These are phyloP conservation scores for Pleurotus salmoneostramineus DNA, from an alignment of 768 basidiomycete genomes.

Conservation along the genomic window DNA sequence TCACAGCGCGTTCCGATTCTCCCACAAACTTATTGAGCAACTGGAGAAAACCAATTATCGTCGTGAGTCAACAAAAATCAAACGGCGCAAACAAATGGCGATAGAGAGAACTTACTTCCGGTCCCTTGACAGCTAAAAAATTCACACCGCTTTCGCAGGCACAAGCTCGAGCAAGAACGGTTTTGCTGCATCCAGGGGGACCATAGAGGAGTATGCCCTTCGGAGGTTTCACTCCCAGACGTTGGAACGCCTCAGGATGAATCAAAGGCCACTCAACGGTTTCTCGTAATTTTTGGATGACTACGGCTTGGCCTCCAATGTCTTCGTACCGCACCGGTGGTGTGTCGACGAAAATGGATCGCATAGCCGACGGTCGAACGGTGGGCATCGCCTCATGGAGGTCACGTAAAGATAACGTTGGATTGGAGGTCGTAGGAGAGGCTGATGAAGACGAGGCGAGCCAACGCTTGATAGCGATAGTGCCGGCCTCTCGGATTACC, in stretches of 20 bases:
- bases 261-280: slow-evolving; percentile 93
- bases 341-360: slow-evolving; percentile 87
- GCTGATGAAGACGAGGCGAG: slow-evolving; percentile 27
- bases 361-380: slow-evolving; percentile 91
- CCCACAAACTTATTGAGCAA: slow-evolving; percentile 96
- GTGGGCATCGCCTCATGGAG: slow-evolving; percentile 67
- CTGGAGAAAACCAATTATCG: slow-evolving; percentile 33
- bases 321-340: slow-evolving; percentile 81
- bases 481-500: slow-evolving; percentile 90
- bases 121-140: slow-evolving; percentile 95
- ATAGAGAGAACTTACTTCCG: slow-evolving; percentile 61
- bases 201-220: slow-evolving; percentile 91
- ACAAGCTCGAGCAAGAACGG: slow-evolving; percentile 85
- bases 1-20: slow-evolving; percentile 92
- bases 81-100: not conserved
- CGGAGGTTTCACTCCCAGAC: slow-evolving; percentile 85
- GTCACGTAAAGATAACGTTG: slow-evolving; percentile 55
- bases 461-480: slow-evolving; percentile 86
- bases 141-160: slow-evolving; percentile 94
- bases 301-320: slow-evolving; percentile 80
- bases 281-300: slow-evolving; percentile 86
- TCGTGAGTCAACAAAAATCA: too few species aligned
- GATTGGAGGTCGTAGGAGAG: slow-evolving; percentile 12
- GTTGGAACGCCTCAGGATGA: slow-evolving; percentile 81
- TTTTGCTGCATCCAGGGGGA: slow-evolving; percentile 97